phyloP scores from a whole-genome alignment of 352 stramenopile species.

The Globisporangium parvum region DNA sequence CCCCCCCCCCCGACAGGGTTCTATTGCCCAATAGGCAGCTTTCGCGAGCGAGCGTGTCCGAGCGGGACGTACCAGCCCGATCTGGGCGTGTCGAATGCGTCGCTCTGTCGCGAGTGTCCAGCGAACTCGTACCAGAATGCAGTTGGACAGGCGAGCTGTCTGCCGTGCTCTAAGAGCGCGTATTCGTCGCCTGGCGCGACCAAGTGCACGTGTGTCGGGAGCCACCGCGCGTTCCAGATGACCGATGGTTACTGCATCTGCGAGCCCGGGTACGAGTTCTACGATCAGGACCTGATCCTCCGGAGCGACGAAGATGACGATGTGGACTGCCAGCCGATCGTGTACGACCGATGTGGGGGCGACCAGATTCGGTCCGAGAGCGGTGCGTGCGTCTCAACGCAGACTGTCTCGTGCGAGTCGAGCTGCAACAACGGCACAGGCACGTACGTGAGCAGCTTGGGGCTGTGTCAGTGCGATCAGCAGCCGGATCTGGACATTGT shows the following conservation, averaged over 20 bases:
- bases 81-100: slow-evolving; percentile 30
- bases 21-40: slow-evolving; percentile 68
- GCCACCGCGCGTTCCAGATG: slow-evolving; percentile 88
- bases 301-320: slow-evolving; percentile 79
- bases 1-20: slow-evolving; percentile 60
- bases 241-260: slow-evolving; percentile 90
- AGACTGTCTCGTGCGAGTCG: slow-evolving; percentile 34
- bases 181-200: slow-evolving; percentile 45
- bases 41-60: slow-evolving; percentile 54
- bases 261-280: slow-evolving; percentile 88
- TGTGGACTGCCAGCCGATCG: slow-evolving; percentile 89
- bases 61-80: slow-evolving; percentile 73
- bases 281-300: slow-evolving; percentile 80
- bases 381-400: slow-evolving; percentile 56
- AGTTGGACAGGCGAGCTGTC: slow-evolving; percentile 58
- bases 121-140: slow-evolving; percentile 76
- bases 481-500: slow-evolving; percentile 64
- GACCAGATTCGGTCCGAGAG: slow-evolving; percentile 69
- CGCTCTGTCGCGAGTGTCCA: slow-evolving; percentile 60
- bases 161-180: slow-evolving; percentile 84
- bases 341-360: slow-evolving; percentile 79
- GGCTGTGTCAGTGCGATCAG: slow-evolving; percentile 85
- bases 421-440: slow-evolving; percentile 69
- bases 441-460: slow-evolving; percentile 66
- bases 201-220: slow-evolving; percentile 79